Conservation (phyloP, 23 red algal species). For the Gracilariopsis chorda region DNA sequence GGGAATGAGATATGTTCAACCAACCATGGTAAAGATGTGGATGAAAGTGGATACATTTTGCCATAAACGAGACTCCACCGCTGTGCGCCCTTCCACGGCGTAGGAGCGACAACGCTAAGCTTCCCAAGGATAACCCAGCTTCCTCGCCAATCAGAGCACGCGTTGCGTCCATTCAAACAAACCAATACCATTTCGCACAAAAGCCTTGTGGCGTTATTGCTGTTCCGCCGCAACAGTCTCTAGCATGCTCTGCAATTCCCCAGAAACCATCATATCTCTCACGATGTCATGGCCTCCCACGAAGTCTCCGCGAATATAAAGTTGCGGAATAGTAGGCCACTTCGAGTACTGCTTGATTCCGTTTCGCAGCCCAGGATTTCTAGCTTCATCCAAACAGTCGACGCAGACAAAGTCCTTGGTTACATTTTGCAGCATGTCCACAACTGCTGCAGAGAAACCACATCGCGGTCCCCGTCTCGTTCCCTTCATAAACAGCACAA, state of each 20-base stretch:
- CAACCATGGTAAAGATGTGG: too few species aligned
- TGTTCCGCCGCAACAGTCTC: background rate
- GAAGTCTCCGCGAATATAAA: slow-evolving; percentile 89
- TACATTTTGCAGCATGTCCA: slow-evolving; percentile 61
- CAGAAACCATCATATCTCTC: slow-evolving; percentile 65
- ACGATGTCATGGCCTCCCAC: slow-evolving; percentile 91
- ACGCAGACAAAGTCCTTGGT: slow-evolving; percentile 73
- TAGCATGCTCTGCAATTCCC: slow-evolving; percentile 65
- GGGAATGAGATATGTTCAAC: too few species aligned
- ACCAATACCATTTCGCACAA: too few species aligned
- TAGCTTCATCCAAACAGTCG: slow-evolving; percentile 61
- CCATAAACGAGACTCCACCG: too few species aligned
- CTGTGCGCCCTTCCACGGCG: too few species aligned
- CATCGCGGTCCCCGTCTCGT: slow-evolving; percentile 63
- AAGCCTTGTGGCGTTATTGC: too few species aligned
- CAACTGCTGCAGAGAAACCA: slow-evolving; percentile 68
- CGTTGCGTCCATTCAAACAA: too few species aligned
- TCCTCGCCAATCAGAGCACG: too few species aligned
- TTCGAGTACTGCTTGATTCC: slow-evolving; percentile 82
- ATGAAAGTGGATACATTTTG: too few species aligned
- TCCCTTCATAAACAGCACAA: slow-evolving; percentile 95
- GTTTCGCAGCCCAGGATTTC: slow-evolving; percentile 68
- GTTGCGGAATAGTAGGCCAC: slow-evolving; percentile 99
- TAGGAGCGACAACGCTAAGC: too few species aligned
- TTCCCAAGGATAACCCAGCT: too few species aligned